phyloP scores from a whole-genome alignment of 108 stramenopile genomes.

The Cyclotella kingstonii region DNA sequence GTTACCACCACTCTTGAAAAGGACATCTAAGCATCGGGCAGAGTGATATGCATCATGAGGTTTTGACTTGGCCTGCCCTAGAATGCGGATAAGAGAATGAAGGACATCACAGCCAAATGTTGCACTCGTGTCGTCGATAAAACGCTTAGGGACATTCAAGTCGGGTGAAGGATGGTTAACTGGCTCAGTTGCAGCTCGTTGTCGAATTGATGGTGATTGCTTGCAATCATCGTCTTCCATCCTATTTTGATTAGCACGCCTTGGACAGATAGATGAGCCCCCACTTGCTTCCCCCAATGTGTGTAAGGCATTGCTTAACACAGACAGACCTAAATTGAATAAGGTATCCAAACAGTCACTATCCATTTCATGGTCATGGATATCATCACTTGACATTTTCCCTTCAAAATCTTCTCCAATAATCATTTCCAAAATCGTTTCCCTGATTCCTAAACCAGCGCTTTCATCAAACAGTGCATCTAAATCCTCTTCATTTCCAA shows the following conservation, averaged over 20 bases:
- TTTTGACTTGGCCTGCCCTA: slow-evolving; percentile 72
- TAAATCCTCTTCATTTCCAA: slow-evolving; percentile 45
- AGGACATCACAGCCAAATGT: slow-evolving; percentile 67
- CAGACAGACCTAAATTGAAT: slow-evolving; percentile 78
- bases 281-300: slow-evolving; percentile 51
- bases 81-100: slow-evolving; percentile 67
- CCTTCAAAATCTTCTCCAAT: slow-evolving; percentile 61
- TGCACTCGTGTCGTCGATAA: slow-evolving; percentile 61
- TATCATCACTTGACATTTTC: slow-evolving; percentile 42
- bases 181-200: slow-evolving; percentile 41
- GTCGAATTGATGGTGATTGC: slow-evolving; percentile 30
- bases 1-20: slow-evolving; percentile 61
- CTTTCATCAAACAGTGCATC: slow-evolving; percentile 64
- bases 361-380: slow-evolving; percentile 44
- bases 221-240: slow-evolving; percentile 39
- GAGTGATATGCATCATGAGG: slow-evolving; percentile 87
- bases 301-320: slow-evolving; percentile 79
- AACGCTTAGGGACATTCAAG: slow-evolving; percentile 53
- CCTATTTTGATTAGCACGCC: neutral
- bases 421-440: slow-evolving; percentile 75
- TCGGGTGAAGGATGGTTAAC: slow-evolving; percentile 43
- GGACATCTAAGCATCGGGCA: slow-evolving; percentile 72
- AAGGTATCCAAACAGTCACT: slow-evolving; percentile 62
- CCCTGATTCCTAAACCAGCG: slow-evolving; percentile 77
- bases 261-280: neutral